Evolutionary conservation across 495 filamentous ascomycete species (phyloP).

Genomic region (Podospora fimiseda): DNA sequence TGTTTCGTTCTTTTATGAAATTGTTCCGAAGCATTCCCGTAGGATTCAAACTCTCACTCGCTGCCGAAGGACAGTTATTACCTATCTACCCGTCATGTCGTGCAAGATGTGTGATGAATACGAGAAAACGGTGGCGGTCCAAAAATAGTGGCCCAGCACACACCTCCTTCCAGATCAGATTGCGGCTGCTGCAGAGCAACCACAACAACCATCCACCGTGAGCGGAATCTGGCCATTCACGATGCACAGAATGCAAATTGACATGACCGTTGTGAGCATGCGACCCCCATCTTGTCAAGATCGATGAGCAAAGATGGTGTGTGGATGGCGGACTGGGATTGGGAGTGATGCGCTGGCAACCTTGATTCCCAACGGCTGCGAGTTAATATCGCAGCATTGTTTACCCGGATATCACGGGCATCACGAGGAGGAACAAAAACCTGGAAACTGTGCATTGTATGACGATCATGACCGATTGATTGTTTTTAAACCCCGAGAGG

Average conservation of each 20-base stretch:
- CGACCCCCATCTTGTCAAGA: not conserved
- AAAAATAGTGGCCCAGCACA: not conserved
- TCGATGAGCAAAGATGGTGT: not conserved
- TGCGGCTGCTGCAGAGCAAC: not conserved
- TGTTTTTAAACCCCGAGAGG: too few species aligned
- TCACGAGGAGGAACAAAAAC: not conserved
- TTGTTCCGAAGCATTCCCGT: too few species aligned
- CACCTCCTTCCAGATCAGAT: not conserved
- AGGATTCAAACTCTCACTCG: not conserved
- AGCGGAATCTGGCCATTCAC: not conserved
- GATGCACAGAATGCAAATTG: not conserved
- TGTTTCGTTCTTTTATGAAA: too few species aligned
- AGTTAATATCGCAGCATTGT: not conserved
- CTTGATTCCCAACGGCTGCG: not conserved
- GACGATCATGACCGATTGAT: too few species aligned
- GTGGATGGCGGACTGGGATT: not conserved
- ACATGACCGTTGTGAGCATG: not conserved
- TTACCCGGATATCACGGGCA: not conserved
- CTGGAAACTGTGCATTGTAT: too few species aligned
- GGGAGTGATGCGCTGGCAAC: not conserved
- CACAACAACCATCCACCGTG: not conserved
- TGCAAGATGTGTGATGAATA: not conserved
- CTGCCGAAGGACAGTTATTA: too few species aligned
- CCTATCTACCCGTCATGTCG: not conserved
- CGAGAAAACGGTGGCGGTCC: not conserved